These are phyloP conservation scores for Leonotis leonurus DNA, from an alignment of 257 asterid genomes.

Conservation along the genomic window DNA sequence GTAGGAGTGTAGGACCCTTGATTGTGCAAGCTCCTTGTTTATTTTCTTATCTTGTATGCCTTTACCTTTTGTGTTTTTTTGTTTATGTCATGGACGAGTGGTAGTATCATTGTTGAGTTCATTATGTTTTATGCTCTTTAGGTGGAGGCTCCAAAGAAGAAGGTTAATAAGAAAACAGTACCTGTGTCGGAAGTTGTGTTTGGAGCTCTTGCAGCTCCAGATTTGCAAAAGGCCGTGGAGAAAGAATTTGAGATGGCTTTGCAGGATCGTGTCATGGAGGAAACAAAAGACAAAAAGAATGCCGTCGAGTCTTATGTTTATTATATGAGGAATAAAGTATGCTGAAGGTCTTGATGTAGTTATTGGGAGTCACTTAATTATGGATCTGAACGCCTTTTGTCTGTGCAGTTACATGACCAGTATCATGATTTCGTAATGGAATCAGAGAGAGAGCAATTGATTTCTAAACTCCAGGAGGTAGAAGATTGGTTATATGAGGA, in stretches of 20 bases:
- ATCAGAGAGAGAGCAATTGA: conserved; percentile 61
- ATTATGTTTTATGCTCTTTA: conserved; percentile 13
- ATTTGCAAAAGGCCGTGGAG: conserved; percentile 83
- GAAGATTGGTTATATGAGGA: conserved; percentile 98
- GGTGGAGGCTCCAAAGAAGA: conserved; percentile 79
- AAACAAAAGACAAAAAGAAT: conserved; percentile 92
- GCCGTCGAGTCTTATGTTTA: conserved; percentile 96
- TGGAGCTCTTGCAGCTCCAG: conserved; percentile 63
- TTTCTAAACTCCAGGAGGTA: conserved; percentile 68
- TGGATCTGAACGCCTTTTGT: background rate
- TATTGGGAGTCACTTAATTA: background rate
- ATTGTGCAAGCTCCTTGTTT: background rate
- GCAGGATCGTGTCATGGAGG: conserved; percentile 98
- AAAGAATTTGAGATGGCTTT: conserved; percentile 95
- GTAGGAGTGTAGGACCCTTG: background rate
- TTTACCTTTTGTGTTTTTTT: background rate
- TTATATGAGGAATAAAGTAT: conserved; percentile 89
- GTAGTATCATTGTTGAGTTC: background rate
- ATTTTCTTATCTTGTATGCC: background rate
- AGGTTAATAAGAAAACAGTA: conserved; percentile 66
- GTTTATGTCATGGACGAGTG: background rate
- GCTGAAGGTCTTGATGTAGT: background rate
- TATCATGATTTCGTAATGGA: conserved; percentile 64
- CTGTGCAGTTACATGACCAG: conserved; percentile 63
- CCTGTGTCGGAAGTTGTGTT: conserved; percentile 66